Base-by-base conservation (phyloP, 2,329 filamentous ascomycete species). In the Fusarium sp. region DNA sequence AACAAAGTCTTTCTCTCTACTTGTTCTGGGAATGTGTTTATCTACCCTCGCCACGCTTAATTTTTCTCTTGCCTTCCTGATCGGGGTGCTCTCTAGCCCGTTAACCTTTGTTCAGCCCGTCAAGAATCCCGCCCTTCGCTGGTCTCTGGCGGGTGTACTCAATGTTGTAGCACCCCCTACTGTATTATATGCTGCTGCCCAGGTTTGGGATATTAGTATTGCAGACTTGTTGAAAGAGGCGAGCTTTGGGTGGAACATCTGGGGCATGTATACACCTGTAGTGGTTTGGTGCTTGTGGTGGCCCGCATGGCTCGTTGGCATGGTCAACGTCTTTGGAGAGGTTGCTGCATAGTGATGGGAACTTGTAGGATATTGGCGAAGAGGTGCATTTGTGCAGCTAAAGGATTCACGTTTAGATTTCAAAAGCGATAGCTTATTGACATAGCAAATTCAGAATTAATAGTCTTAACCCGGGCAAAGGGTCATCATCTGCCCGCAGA, bases 201-300 rank as follows among this genome's bases (percentile, higher is more conserved):
- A 67, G 60, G 65, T 78, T 22, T 80, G 77, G 64, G 68, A 75
- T 8, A 51, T 81, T 1, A 75, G 76, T 6, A 77, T 94, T 2
- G 82, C 82, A 43, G 79, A 86, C 3, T 83, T 96, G 4, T 79
- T 97, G 51, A 84, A 84, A 27, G 85, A 91, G 76, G 92, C 93
- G 2, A 92, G 92, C 7, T 94, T 96, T 76, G 94, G 92, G 0
- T 97, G 94, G 94, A 87, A 93, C 74, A 89, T 97, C 14, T 94
- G 91, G 88, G 93, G 93, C 2, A 88, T 96, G 85, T 96, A 94
- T 82, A 96, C 94, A 2, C 90, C 92, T 62, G 88, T 97, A 19
- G 88, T 96, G 13, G 86, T 97, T n/a, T 97, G 94, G 92, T 92
- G 93, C 76, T 89, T 97, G 43, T 97, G 94, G 94, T 96, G 93